Conservation (phyloP, 371 early-diverging fungal species). For the Phascolomyces articulosus region DNA sequence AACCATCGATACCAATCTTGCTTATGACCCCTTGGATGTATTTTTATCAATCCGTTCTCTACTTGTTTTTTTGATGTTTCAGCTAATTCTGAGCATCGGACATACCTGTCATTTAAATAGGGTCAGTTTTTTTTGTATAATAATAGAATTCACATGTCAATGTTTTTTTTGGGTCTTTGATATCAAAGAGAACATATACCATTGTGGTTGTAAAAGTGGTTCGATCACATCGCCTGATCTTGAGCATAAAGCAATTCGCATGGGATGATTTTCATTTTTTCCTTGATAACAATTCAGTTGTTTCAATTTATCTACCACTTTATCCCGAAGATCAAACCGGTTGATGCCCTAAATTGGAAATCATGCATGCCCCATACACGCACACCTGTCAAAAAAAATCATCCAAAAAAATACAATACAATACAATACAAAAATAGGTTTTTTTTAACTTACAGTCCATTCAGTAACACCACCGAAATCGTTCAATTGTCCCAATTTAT, state of each 20-base stretch:
- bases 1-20: conserved; percentile 97
- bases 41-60: conserved; percentile 67
- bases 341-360: conserved; percentile 56
- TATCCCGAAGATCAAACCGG: conserved; percentile 85
- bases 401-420: not conserved
- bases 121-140: not conserved
- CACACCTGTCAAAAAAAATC: not conserved
- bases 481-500: conserved; percentile 82
- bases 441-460: conserved; percentile 51
- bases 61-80: conserved; percentile 73
- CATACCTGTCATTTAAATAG: conserved; percentile 61
- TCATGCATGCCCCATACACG: conserved; percentile 12
- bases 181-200: conserved; percentile 89
- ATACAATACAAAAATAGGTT: too few species aligned
- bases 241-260: conserved; percentile 88
- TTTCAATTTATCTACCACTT: conserved; percentile 69
- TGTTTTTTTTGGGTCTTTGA: too few species aligned
- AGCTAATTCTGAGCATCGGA: conserved; percentile 87
- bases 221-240: conserved; percentile 98
- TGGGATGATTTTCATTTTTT: conserved; percentile 78
- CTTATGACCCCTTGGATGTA: conserved; percentile 82
- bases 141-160: not conserved
- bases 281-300: conserved; percentile 70
- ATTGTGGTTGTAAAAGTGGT: conserved; percentile 96
- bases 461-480: conserved; percentile 58